Evolutionary conservation across 2,329 filamentous ascomycete genomes (phyloP), one percentile per base, ranked within the genome.

Genomic region (Sclerotinia borealis): DNA sequence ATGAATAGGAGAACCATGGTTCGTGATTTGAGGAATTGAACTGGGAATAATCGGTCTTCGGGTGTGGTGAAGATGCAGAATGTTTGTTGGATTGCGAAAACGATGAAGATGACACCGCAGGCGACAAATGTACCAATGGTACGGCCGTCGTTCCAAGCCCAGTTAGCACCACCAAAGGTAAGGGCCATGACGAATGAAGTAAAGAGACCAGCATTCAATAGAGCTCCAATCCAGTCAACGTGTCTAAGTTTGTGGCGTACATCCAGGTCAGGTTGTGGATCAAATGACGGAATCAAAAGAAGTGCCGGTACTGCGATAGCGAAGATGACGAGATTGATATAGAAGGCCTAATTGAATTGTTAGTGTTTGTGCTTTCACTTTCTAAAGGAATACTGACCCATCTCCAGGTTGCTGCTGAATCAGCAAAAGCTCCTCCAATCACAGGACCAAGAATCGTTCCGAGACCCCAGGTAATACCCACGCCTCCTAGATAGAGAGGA

Each of bases 51-150:
- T 1, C 65, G 65, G 9, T 49, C 41, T 15, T 54, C 22, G 17
- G 55, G 36, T 4, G 69, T 71, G 1, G 69, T 71, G 58, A 71
- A 64, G 17, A 70, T 61, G 11, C 43, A 49, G 37, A 66, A 66
- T 4, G 58, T 72, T 68, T 71, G 65, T 31, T 64, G 59, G 19
- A 63, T 37, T 2, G 49, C 22, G 43, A 52, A 67, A 15, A 55
- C 9, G 29, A 67, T 43, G n/a, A 68, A 64, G 29, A 69, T 64
- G 11, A 77, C 78, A 39, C 77, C 72, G 5, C 77, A 78, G 69
- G 80, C 75, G 69, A 82, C 79, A 63, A 78, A 71, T 11, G 66
- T 58, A 3, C 62, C 64, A 31, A 72, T 71, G 4, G 68, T 61
- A 2, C 64, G 50, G 4, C 50, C 63, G 29, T 51, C 45, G 13